A percentile compares a stretch with the other conserved stretches of the same genome.
Conservation (phyloP, 768 basidiomycete genomes). For the Suillus sp. region DNA sequence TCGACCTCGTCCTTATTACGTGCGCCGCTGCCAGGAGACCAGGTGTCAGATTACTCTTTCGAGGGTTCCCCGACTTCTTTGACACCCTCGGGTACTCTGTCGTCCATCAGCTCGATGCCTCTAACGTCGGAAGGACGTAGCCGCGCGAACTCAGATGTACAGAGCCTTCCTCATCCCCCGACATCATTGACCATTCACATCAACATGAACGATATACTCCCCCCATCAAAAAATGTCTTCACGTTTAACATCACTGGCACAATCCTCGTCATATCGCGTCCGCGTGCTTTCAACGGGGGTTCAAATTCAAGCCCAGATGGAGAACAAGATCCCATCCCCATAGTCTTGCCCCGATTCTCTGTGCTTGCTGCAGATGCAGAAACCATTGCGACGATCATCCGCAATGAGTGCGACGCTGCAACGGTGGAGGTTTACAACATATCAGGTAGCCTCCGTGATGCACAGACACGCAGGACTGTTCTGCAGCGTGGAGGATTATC, state of each 20-base stretch:
- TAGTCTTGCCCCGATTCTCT: constrained; percentile 68
- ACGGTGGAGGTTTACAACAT: constrained; percentile 66
- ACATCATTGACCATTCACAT: constrained; percentile 71
- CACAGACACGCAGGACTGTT: constrained; percentile 64
- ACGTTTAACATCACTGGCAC: constrained; percentile 68
- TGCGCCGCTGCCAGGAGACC: constrained; percentile 68
- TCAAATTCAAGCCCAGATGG: constrained; percentile 21
- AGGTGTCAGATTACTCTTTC: constrained; percentile 74
- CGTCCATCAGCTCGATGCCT: constrained; percentile 42
- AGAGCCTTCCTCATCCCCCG: constrained; percentile 31
- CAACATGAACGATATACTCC: constrained; percentile 77
- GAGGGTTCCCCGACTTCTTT: constrained; percentile 61
- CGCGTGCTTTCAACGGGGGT: constrained; percentile 27
- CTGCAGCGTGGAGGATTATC: constrained; percentile 60
- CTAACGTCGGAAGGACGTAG: constrained; percentile 37
- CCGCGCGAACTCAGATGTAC: constrained; percentile 39
- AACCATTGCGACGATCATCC: constrained; percentile 55
- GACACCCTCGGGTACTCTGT: constrained; percentile 43
- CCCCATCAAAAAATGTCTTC: constrained; percentile 64
- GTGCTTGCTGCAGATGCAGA: constrained; percentile 70
- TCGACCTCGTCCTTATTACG: constrained; percentile 70
- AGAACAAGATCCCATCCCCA: constrained; percentile 47
- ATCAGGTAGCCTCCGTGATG: constrained; percentile 56
- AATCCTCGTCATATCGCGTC: constrained; percentile 57
- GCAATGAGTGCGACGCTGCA: constrained; percentile 55